Conservation (phyloP, 164 flowering plant genomes). For the Vitis rupestris region DNA sequence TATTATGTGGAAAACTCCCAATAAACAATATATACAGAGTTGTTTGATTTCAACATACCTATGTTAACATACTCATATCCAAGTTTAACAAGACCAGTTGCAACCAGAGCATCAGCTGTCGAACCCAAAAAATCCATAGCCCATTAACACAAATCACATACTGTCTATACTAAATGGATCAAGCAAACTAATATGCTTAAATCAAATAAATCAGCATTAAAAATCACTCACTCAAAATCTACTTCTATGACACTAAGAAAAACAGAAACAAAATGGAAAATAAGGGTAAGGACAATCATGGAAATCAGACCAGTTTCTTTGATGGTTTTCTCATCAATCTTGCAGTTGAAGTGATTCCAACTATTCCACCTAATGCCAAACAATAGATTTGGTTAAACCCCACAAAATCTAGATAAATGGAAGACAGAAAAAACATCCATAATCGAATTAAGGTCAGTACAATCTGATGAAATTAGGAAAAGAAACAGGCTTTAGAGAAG, state of each 20-base stretch:
- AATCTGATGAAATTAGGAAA: too few relatives aligned
- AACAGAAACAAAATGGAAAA: too few relatives aligned
- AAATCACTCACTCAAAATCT: too few relatives aligned
- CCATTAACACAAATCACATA: not conserved
- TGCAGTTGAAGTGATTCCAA: slow-evolving; percentile 46
- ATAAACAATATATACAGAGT: too few relatives aligned
- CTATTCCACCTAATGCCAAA: slow-evolving; percentile 41
- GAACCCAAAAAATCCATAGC: not conserved
- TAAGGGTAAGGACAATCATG: not conserved
- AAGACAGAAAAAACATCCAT: not conserved
- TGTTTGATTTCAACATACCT: slow-evolving; percentile 26
- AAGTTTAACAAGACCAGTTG: slow-evolving; percentile 52
- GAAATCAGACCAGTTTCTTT: slow-evolving; percentile 34
- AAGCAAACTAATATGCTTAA: not conserved
- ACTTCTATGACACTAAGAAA: too few relatives aligned
- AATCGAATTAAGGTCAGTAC: too few relatives aligned
- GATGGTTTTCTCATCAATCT: slow-evolving; percentile 32
- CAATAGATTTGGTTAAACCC: not conserved
- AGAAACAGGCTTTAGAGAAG: too few relatives aligned
- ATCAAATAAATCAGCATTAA: not conserved
- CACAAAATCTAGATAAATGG: not conserved
- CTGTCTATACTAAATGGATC: too few relatives aligned
- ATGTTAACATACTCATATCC: slow-evolving; percentile 56
- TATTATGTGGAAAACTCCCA: not conserved
- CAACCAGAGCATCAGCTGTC: slow-evolving; percentile 57